Evolutionary conservation across 768 basidiomycete genomes (phyloP), one percentile per base, ranked within the genome.

Genomic region (Pisolithus marmoratus): DNA sequence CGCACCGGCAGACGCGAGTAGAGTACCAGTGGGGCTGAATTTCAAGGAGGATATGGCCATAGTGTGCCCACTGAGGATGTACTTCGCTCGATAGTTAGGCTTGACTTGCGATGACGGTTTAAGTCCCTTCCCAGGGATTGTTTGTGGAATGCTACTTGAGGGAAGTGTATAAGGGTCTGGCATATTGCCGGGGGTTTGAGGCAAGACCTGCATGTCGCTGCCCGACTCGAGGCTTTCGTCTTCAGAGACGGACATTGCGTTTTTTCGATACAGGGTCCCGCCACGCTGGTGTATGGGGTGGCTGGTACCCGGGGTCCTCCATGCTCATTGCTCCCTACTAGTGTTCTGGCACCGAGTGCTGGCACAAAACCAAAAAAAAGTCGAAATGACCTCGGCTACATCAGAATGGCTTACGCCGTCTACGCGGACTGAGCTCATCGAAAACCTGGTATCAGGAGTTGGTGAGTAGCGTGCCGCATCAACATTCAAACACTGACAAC

Each of bases 371-470:
- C n/a, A n/a, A 46, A 60, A 53, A 52, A 60, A 57, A 17, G 42
- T 41, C 23, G 38, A 37, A 24, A 68, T 68, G 62, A 48, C 63
- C 49, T 59, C 60, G 52, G 63, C 75, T 42, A 77, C 78, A 46
- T 70, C 83, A 24, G 74, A 78, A 56, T 92, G 90, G 90, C 72
- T 83, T 47, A 74, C 78, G 24, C 94, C 94, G 37, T 70, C 82
- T 17, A 87, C 86, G 46, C 80, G 94, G 45, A 84, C 91, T 57
- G 86, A 89, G 54, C 79, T 90, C 61, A 95, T 97, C 52, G 90
- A 95, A 63, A 85, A 87, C 60, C 81, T 97, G 20, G 91, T 94
- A 23, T 90, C 88, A 22, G 91, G 91, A 41, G 91, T 94, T 44
- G 91, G 90, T 90, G 55, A 58, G 89, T 69, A 46, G 20, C 34